Evolutionary conservation across 257 asterid genomes (phyloP).

Genomic region (Echium plantagineum): DNA sequence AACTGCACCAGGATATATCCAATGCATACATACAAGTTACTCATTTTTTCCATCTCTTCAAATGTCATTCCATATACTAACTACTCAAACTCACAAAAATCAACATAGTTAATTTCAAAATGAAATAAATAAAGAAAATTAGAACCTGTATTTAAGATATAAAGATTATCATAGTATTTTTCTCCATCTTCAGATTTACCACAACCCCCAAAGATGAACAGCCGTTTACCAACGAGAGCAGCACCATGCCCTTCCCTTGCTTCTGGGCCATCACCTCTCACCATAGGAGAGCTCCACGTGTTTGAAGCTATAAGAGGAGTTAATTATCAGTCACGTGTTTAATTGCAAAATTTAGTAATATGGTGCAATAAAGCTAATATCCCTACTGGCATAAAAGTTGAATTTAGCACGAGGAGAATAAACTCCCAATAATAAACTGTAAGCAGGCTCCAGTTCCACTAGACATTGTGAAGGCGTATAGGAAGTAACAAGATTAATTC

Average conservation of each 20-base stretch:
- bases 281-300: constrained; percentile 70
- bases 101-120: too few species aligned
- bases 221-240: constrained; percentile 81
- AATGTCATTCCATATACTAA: neutral
- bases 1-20: neutral
- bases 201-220: constrained; percentile 94
- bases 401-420: too few species aligned
- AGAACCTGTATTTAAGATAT: constrained; percentile 79
- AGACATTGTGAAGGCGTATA: too few species aligned
- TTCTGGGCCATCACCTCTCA: constrained; percentile 84
- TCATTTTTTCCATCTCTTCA: neutral
- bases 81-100: neutral
- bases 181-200: constrained; percentile 64
- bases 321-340: constrained; percentile 1
- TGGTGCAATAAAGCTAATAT: neutral
- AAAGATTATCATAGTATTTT: constrained; percentile 79
- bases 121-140: neutral
- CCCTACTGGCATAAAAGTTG: neutral
- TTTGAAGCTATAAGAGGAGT: constrained; percentile 43
- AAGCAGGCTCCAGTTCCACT: too few species aligned
- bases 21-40: too few species aligned
- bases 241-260: constrained; percentile 99
- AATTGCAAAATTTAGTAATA: neutral
- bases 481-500: too few species aligned
- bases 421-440: too few species aligned